phyloP scores from a whole-genome alignment of 1,284 basidiomycete species.

The Marasmius sp. region DNA sequence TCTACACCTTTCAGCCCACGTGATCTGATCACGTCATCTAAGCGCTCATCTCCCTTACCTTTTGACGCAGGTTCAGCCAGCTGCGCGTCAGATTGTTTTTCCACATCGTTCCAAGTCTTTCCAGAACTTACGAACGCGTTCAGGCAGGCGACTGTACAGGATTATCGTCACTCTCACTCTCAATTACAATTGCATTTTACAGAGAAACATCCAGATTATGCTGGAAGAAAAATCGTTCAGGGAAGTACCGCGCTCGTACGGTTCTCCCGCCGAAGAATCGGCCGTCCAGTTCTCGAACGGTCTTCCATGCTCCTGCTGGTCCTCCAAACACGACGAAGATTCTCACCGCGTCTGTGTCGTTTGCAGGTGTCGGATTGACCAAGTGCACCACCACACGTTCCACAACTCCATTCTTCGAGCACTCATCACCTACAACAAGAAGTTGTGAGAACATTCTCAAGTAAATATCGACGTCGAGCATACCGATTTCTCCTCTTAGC shows the following conservation, averaged over 20 bases:
- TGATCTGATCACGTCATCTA: slow-evolving; percentile 1
- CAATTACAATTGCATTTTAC: slow-evolving; percentile 11
- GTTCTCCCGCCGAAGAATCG: slow-evolving; percentile 86
- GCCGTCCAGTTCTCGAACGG: slow-evolving; percentile 87
- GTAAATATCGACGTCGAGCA: slow-evolving; percentile 17
- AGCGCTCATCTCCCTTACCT: background rate
- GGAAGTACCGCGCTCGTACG: slow-evolving; percentile 83
- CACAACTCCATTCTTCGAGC: slow-evolving; percentile 86
- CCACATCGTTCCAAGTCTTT: background rate
- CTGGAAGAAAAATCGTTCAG: slow-evolving; percentile 59
- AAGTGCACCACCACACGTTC: slow-evolving; percentile 86
- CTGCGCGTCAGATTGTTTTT: too few species aligned
- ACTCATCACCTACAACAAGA: slow-evolving; percentile 70
- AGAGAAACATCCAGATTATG: slow-evolving; percentile 48
- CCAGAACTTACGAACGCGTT: background rate
- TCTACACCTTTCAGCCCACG: slow-evolving; percentile 2
- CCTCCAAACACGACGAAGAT: slow-evolving; percentile 88
- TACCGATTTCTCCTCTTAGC: slow-evolving; percentile 83
- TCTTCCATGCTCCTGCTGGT: slow-evolving; percentile 92
- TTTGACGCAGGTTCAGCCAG: too few species aligned
- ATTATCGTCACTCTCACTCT: background rate
- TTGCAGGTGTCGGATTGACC: slow-evolving; percentile 60
- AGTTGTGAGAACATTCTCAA: slow-evolving; percentile 8
- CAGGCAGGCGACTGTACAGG: too few species aligned
- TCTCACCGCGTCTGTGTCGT: slow-evolving; percentile 70